Evolutionary conservation across 352 stramenopile species (phyloP).

Genomic region (Phytophthora hybrid): DNA sequence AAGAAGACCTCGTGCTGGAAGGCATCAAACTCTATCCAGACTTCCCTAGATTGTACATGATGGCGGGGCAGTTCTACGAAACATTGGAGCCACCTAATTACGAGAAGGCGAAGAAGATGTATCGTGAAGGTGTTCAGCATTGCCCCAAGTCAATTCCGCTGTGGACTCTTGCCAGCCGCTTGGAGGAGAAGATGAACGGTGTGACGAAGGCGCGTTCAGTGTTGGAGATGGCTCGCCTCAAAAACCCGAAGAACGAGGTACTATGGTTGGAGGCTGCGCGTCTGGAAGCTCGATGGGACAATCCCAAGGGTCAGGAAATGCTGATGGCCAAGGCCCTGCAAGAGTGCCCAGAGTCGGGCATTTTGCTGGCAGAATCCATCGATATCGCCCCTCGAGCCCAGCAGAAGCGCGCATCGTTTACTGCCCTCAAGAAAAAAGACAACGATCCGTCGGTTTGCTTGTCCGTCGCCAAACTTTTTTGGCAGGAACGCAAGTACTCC

Average conservation of each 20-base stretch:
- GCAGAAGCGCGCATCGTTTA: conserved; percentile 96
- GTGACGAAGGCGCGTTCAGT: conserved; percentile 97
- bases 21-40: conserved; percentile 91
- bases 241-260: conserved; percentile 94
- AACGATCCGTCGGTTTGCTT: conserved; percentile 98
- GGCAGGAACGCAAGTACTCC: conserved; percentile 94
- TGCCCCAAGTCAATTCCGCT: conserved; percentile 94
- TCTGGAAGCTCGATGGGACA: conserved; percentile 92
- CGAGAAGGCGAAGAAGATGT: conserved; percentile 91
- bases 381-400: conserved; percentile 93
- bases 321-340: conserved; percentile 98
- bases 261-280: conserved; percentile 98
- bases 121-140: conserved; percentile 92
- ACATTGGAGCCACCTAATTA: conserved; percentile 56
- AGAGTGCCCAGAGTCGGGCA: conserved; percentile 95
- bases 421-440: conserved; percentile 97
- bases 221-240: conserved; percentile 96
- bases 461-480: conserved; percentile 97
- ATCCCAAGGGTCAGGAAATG: conserved; percentile 95
- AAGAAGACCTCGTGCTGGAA: conserved; percentile 92
- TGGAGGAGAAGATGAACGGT: conserved; percentile 93
- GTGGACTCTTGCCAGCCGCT: conserved; percentile 93
- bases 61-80: conserved; percentile 96
- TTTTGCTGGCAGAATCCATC: conserved; percentile 97
- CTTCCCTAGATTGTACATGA: conserved; percentile 98